A percentile compares a stretch with the other conserved stretches of the same genome.
phyloP scores from a whole-genome alignment of 495 filamentous ascomycete genomes.

The Aspergillus saccharolyticus region DNA sequence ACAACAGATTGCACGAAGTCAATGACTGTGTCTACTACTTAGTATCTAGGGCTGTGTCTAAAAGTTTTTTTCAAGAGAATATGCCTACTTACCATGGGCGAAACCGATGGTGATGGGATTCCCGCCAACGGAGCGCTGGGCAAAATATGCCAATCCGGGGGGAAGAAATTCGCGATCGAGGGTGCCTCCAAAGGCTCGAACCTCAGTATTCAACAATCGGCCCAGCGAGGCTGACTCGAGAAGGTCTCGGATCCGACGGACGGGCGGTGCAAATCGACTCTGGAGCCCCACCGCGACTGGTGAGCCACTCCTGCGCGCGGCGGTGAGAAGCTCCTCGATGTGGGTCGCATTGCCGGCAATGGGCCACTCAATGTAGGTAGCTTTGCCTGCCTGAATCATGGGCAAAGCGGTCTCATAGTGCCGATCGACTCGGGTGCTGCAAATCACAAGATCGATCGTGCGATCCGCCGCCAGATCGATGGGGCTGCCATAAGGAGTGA shows the following conservation, averaged over 20 bases:
- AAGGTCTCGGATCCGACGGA: conserved; percentile 4
- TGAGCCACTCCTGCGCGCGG: background rate
- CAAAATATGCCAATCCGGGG: conserved; percentile 3
- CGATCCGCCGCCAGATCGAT: conserved; percentile 47
- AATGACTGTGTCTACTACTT: conserved; percentile 4
- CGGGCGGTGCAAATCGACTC: background rate
- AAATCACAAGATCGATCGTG: conserved; percentile 55
- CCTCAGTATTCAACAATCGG: conserved; percentile 1
- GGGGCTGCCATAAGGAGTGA: conserved; percentile 49
- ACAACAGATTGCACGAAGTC: conserved; percentile 11
- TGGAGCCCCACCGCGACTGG: conserved; percentile 8
- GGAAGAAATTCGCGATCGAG: conserved; percentile 3
- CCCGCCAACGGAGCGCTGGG: conserved; percentile 6
- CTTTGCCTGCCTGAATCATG: conserved; percentile 50
- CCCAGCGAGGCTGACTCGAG: conserved; percentile 3
- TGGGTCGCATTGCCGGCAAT: conserved; percentile 25
- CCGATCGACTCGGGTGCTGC: conserved; percentile 28
- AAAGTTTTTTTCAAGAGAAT: background rate
- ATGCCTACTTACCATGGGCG: conserved; percentile 1
- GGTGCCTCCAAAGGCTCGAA: conserved; percentile 1
- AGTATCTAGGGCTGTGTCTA: background rate
- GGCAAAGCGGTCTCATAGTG: conserved; percentile 46
- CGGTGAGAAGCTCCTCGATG: conserved; percentile 1
- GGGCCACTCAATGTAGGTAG: conserved; percentile 57
- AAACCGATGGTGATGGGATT: conserved; percentile 9